Percentiles rank a stretch among this genome's conserved stretches.
These are phyloP conservation scores for Colletotrichum magnum DNA, from an alignment of 2,329 filamentous ascomycete genomes.

Conservation along the genomic window DNA sequence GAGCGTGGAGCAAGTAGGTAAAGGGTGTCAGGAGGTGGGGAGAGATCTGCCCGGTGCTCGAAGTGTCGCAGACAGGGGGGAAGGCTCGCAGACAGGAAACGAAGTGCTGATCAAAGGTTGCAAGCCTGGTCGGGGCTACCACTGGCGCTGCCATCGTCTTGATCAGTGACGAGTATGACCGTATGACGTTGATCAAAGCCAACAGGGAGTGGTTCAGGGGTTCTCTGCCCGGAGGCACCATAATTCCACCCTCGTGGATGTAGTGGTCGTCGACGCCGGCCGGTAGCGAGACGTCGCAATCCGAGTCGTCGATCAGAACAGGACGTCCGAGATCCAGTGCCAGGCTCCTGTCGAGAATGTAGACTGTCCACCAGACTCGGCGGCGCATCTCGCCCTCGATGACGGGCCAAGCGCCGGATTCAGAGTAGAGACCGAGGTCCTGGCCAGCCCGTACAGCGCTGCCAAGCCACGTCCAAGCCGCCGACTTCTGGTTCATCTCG, in stretches of 20 bases:
- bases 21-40: slow-evolving; percentile 82
- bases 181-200: slow-evolving; percentile 84
- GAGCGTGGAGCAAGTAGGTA: slow-evolving; percentile 83
- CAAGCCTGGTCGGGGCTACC: slow-evolving; percentile 76
- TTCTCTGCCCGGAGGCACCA: slow-evolving; percentile 64
- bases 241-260: slow-evolving; percentile 71
- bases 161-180: slow-evolving; percentile 81
- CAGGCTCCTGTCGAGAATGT: slow-evolving; percentile 86
- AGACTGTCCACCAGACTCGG: slow-evolving; percentile 94
- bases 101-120: slow-evolving; percentile 88
- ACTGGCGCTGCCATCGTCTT: slow-evolving; percentile 78
- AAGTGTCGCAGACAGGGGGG: slow-evolving; percentile 79
- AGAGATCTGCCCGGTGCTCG: slow-evolving; percentile 77
- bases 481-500: slow-evolving; percentile 88
- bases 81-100: slow-evolving; percentile 81
- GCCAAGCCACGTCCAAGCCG: slow-evolving; percentile 89
- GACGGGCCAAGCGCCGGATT: slow-evolving; percentile 79
- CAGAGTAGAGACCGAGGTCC: slow-evolving; percentile 84
- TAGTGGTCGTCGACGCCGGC: slow-evolving; percentile 85
- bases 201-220: slow-evolving; percentile 80
- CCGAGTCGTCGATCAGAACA: slow-evolving; percentile 85
- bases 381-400: slow-evolving; percentile 89
- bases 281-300: slow-evolving; percentile 88
- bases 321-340: slow-evolving; percentile 86
- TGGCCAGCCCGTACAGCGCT: slow-evolving; percentile 85